Evolutionary conservation across 2,329 filamentous ascomycete genomes (phyloP).

Genomic region (Xylaria sp.): DNA sequence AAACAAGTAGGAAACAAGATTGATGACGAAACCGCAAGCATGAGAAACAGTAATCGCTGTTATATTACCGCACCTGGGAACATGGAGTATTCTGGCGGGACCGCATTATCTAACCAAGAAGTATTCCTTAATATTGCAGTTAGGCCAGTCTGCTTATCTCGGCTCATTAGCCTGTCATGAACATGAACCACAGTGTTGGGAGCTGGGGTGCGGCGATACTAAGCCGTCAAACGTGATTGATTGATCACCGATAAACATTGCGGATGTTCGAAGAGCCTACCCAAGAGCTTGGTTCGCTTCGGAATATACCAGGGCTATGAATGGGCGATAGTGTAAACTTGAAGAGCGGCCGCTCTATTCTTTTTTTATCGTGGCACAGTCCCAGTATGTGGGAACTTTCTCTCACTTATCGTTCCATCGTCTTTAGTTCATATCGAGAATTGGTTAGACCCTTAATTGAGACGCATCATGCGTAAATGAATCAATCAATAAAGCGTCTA

Average conservation of each 20-base stretch:
- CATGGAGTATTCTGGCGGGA: constrained; percentile 11
- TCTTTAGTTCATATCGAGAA: neutral
- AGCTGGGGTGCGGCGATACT: constrained; percentile 5
- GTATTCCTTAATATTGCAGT: neutral
- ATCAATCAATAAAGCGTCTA: neutral
- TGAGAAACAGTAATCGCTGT: constrained; percentile 4
- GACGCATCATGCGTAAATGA: neutral
- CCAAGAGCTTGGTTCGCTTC: constrained; percentile 29
- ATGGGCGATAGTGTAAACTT: constrained; percentile 8
- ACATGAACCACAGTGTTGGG: neutral
- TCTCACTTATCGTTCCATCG: neutral
- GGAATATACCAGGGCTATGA: neutral
- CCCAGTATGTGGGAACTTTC: neutral
- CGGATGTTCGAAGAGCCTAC: constrained; percentile 20
- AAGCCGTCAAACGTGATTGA: constrained; percentile 2
- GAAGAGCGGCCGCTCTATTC: neutral
- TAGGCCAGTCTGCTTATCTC: constrained; percentile 1
- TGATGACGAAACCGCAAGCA: constrained; percentile 14
- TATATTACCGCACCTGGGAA: neutral
- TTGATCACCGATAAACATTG: constrained; percentile 18
- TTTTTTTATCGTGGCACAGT: constrained; percentile 15
- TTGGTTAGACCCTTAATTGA: neutral
- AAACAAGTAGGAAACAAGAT: neutral
- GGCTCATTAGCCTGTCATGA: neutral
- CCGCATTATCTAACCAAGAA: constrained; percentile 1